Conservation (phyloP, 371 early-diverging fungal genomes). For the Actinomucor elegans region DNA sequence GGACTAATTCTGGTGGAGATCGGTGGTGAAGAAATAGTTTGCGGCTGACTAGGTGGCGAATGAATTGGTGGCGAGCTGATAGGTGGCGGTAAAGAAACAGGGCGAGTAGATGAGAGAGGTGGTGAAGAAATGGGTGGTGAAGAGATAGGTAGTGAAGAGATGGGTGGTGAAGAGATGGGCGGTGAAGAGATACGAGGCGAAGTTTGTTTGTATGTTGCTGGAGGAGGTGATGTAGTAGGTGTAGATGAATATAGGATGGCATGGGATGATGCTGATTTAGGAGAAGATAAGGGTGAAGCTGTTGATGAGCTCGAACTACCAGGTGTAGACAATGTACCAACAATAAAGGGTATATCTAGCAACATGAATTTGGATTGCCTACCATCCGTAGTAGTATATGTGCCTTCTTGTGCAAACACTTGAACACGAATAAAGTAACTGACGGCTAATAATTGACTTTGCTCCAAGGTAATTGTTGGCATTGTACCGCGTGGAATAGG, state of each 20-base stretch:
- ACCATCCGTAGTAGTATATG: slow-evolving; percentile 10
- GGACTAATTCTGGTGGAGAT: background rate
- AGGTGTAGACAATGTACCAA: slow-evolving; percentile 15
- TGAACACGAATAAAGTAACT: slow-evolving; percentile 19
- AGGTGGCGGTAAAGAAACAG: too few species aligned
- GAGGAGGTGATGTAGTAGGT: too few species aligned
- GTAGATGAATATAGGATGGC: too few species aligned
- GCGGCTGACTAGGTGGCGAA: too few species aligned
- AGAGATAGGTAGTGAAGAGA: too few species aligned
- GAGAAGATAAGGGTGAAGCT: background rate
- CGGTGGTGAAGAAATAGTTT: too few species aligned
- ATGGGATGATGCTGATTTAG: too few species aligned
- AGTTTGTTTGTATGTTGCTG: too few species aligned
- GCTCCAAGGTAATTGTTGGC: slow-evolving; percentile 20
- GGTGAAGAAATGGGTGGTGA: background rate
- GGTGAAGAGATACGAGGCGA: too few species aligned
- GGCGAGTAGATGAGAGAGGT: background rate
- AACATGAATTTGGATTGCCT: slow-evolving; percentile 13
- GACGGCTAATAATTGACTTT: slow-evolving; percentile 17
- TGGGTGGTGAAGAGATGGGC: background rate
- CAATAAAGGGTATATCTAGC: slow-evolving; percentile 18
- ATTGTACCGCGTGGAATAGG: slow-evolving; percentile 18
- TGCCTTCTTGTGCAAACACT: slow-evolving; percentile 20
- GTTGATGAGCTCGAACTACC: background rate
- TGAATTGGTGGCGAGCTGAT: too few species aligned